A percentile compares a stretch with the other conserved stretches of the same genome.
Conservation (phyloP, 331 rosid genomes). For the Phaseolus coccineus region DNA sequence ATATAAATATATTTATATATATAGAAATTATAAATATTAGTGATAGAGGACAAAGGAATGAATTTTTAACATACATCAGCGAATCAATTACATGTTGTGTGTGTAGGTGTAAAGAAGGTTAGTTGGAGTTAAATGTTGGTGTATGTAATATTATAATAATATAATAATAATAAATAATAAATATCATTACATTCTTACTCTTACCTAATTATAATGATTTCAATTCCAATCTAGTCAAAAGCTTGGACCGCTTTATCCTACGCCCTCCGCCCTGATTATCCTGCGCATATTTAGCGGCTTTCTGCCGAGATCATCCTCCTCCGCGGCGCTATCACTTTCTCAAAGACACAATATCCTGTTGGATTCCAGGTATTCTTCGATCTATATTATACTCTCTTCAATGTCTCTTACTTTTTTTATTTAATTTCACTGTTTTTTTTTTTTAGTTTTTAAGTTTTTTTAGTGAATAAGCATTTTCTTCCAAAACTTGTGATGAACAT, state of each 20-base stretch:
- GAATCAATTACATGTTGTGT: no score
- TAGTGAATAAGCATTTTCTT: conserved; percentile 18
- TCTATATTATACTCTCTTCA: conserved; percentile 28
- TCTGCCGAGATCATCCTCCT: conserved; percentile 53
- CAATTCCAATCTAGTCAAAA: conserved; percentile 46
- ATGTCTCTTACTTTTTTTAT: background rate
- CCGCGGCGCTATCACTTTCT: conserved; percentile 7
- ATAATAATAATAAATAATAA: background rate
- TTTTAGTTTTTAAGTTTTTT: background rate
- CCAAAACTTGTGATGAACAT: background rate
- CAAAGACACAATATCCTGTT: conserved; percentile 1
- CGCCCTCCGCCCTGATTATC: conserved; percentile 50
- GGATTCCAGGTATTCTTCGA: conserved; percentile 44
- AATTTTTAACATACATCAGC: no score
- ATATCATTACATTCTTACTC: background rate
- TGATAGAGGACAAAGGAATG: no score
- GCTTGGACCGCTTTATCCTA: conserved; percentile 43
- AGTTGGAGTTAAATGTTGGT: conserved; percentile 18
- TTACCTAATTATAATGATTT: conserved; percentile 22
- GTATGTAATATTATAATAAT: background rate
- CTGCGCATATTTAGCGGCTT: conserved; percentile 56
- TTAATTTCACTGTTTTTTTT: background rate
- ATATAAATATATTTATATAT: no score
- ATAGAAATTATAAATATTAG: no score
- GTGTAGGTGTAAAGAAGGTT: background rate